Evolutionary conservation across 306 rosid genomes (phyloP).

Genomic region (Morella rubra): DNA sequence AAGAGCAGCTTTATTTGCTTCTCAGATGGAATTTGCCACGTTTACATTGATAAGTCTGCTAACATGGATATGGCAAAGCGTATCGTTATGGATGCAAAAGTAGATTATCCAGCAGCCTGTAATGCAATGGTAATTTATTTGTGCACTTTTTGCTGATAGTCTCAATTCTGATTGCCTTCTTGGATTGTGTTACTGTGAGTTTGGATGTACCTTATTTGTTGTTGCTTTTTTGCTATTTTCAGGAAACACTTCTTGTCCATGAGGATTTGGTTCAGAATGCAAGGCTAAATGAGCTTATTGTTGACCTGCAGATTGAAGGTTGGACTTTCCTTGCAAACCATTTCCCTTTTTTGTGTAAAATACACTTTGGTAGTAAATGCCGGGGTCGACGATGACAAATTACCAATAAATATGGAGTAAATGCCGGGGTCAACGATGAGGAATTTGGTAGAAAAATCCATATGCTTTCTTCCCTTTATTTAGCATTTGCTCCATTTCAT

Average conservation of each 20-base stretch:
- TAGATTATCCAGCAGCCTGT: conserved; percentile 97
- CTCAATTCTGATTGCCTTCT: conserved; percentile 11
- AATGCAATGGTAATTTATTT: conserved; percentile 84
- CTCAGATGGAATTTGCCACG: conserved; percentile 97
- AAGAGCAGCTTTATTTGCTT: conserved; percentile 29
- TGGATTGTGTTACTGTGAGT: background rate
- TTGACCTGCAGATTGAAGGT: conserved; percentile 78
- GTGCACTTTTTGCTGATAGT: background rate
- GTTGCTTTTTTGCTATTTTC: conserved; percentile 32
- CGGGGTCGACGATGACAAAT: background rate
- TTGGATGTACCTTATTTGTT: conserved; percentile 8
- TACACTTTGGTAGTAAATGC: background rate
- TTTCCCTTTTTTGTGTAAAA: background rate
- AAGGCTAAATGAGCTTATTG: conserved; percentile 56
- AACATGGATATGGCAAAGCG: conserved; percentile 73
- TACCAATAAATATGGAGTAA: background rate
- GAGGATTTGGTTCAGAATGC: conserved; percentile 53
- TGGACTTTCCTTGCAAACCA: conserved; percentile 8
- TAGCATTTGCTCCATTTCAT: background rate
- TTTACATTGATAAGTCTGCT: conserved; percentile 91
- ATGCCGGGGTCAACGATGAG: background rate
- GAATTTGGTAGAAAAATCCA: background rate
- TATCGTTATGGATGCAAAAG: conserved; percentile 84
- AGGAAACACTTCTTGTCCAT: conserved; percentile 98
- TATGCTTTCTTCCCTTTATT: background rate